These are phyloP conservation scores for Solanum hybrid DNA, from an alignment of 305 asterid species.

Conservation along the genomic window DNA sequence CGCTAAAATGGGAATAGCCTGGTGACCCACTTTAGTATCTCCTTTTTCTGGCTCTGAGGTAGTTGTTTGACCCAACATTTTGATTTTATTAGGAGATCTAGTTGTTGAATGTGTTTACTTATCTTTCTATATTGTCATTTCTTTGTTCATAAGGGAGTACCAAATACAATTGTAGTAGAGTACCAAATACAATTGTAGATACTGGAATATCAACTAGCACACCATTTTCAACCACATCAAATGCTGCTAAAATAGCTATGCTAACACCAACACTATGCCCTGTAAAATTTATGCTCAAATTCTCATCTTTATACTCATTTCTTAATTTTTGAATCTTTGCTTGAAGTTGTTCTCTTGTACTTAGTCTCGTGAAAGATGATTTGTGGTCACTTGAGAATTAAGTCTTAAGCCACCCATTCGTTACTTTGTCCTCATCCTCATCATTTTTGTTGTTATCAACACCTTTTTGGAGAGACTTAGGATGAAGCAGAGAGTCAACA, in stretches of 20 bases:
- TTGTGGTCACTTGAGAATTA: slow-evolving; percentile 45
- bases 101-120: too few relatives aligned
- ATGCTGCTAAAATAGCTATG: slow-evolving; percentile 45
- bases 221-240: slow-evolving; percentile 68
- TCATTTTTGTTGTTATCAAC: neutral
- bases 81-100: too few relatives aligned
- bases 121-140: too few relatives aligned
- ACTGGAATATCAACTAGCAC: slow-evolving; percentile 47
- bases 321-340: slow-evolving; percentile 22
- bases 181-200: slow-evolving; percentile 58
- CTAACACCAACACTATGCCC: slow-evolving; percentile 76
- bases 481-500: slow-evolving; percentile 24
- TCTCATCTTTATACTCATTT: slow-evolving; percentile 32
- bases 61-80: too few relatives aligned
- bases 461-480: slow-evolving; percentile 12
- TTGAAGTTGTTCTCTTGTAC: slow-evolving; percentile 54
- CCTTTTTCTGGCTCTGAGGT: too few relatives aligned
- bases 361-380: slow-evolving; percentile 54
- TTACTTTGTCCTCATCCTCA: slow-evolving; percentile 34
- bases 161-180: too few relatives aligned
- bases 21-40: too few relatives aligned
- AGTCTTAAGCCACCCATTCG: slow-evolving; percentile 63
- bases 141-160: too few relatives aligned
- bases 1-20: too few relatives aligned
- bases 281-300: slow-evolving; percentile 47